Evolutionary conservation across 2,329 filamentous ascomycete species (phyloP), one percentile per base, ranked within the genome.

Genomic region (Penicillium sp.): DNA sequence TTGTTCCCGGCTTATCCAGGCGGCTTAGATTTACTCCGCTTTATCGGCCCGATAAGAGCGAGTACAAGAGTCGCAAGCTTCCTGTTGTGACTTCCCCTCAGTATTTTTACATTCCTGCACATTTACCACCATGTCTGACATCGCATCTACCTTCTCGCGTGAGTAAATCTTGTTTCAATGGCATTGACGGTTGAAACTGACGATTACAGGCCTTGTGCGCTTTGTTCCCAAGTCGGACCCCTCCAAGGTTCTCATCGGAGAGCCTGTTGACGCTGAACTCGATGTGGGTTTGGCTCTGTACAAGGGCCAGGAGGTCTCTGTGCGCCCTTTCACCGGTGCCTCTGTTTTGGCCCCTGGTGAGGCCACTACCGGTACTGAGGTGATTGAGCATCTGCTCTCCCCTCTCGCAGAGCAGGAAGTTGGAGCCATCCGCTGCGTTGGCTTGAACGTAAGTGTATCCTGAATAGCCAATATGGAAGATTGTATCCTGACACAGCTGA

Each of bases 251-350:
- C 72, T 84, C 48, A 81, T 87, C 63, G 84, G 84, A 33, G 79
- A 87, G 64, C 84, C 84, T 2, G 72, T 78, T 33, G 79, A 84
- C 58, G 69, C 75, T 22, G 69, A 77, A 10, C 60, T 85, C 31
- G 84, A 88, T 65, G 81, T 88, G 45, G 85, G 85, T 45, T 68
- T 79, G 26, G 84, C 84, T 16, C 70, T 86, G 27, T 79, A 80
- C 60, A 79, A 82, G 46, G 82, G 82, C 35, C 74, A 83, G 59
- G 81, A 86, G 42, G 84, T 88, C 35, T 65, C 77, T 27, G 84
- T 85, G 46, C 76, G 78, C 42, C 76, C 85, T 7, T 87, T 84
- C 73, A 83, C 81, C 24, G 85, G 86, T 19, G 75, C 74, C 1
- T 88, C 86, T 2, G 82, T 86, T 1, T 71, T 88, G 46, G 74